Evolutionary conservation across 768 basidiomycete species (phyloP).

Genomic region (Russula virescens): DNA sequence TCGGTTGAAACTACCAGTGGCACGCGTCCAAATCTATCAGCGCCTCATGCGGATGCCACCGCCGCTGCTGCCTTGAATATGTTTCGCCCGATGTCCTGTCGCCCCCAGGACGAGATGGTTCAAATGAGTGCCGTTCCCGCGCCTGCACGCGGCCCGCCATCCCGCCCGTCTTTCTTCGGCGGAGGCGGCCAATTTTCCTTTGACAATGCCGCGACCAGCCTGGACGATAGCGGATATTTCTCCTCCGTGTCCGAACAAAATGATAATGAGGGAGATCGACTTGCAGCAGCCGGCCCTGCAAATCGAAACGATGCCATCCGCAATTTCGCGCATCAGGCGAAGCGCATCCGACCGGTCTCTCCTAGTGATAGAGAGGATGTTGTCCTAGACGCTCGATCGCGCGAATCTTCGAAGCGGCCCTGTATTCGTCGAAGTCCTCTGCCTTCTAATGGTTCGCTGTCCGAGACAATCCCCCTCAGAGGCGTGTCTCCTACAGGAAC

Average conservation of each 20-base stretch:
- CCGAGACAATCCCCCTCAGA: neutral
- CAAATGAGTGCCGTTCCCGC: neutral
- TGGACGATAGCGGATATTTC: conserved; percentile 21
- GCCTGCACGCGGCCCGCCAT: neutral
- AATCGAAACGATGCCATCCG: neutral
- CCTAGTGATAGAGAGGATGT: neutral
- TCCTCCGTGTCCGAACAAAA: conserved; percentile 11
- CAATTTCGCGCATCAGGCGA: conserved; percentile 1
- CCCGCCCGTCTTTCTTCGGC: neutral
- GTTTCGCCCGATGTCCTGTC: conserved; percentile 8
- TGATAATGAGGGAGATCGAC: neutral
- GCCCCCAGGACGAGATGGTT: neutral
- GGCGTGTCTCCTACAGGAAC: neutral
- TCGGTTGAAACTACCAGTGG: neutral
- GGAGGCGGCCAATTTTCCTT: conserved; percentile 1
- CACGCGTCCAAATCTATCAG: neutral
- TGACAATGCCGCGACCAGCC: neutral
- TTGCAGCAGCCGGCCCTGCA: no score
- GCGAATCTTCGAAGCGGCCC: conserved; percentile 3
- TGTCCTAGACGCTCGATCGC: neutral
- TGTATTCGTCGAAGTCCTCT: neutral
- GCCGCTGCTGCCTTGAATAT: neutral
- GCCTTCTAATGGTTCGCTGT: neutral
- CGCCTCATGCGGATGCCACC: neutral
- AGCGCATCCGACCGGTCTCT: conserved; percentile 10